These are phyloP conservation scores for Cubamyces lactineus DNA, from an alignment of 768 basidiomycete species.

Conservation along the genomic window DNA sequence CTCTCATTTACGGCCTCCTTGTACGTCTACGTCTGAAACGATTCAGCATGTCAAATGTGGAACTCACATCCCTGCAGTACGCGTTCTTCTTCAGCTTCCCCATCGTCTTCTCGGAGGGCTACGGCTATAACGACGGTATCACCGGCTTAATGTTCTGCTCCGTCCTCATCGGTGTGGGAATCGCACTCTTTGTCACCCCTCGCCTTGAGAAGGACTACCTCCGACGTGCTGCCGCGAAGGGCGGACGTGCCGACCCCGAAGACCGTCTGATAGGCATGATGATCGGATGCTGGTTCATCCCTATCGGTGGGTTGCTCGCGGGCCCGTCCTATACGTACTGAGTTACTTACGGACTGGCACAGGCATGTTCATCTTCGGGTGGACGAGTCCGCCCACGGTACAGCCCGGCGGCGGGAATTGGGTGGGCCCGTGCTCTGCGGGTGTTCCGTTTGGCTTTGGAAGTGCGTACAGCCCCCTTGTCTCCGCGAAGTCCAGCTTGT, in stretches of 20 bases:
- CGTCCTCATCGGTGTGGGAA: conserved; percentile 41
- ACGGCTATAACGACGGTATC: conserved; percentile 42
- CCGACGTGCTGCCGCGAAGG: conserved; percentile 36
- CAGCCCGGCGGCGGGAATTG: conserved; percentile 41
- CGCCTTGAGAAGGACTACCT: conserved; percentile 40
- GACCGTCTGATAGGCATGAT: conserved; percentile 45
- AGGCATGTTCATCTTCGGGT: conserved; percentile 46
- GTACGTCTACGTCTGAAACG: too few species aligned
- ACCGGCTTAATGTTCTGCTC: conserved; percentile 45
- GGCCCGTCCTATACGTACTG: neutral
- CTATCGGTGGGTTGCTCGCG: conserved; percentile 25
- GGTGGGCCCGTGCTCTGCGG: conserved; percentile 41
- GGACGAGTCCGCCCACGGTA: conserved; percentile 42
- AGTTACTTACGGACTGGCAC: neutral
- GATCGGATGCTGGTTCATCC: conserved; percentile 41
- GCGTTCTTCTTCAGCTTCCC: conserved; percentile 41
- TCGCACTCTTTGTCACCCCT: conserved; percentile 41
- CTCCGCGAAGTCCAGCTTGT: neutral
- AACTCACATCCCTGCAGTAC: conserved; percentile 25
- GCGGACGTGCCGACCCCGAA: conserved; percentile 46
- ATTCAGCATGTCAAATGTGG: too few species aligned
- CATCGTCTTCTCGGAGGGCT: conserved; percentile 42
- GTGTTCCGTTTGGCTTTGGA: conserved; percentile 43
- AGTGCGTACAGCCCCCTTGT: conserved; percentile 23
- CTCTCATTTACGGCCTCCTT: conserved; percentile 47